Conservation (phyloP, 441 rosid species). For the Macaranga tanarius region DNA sequence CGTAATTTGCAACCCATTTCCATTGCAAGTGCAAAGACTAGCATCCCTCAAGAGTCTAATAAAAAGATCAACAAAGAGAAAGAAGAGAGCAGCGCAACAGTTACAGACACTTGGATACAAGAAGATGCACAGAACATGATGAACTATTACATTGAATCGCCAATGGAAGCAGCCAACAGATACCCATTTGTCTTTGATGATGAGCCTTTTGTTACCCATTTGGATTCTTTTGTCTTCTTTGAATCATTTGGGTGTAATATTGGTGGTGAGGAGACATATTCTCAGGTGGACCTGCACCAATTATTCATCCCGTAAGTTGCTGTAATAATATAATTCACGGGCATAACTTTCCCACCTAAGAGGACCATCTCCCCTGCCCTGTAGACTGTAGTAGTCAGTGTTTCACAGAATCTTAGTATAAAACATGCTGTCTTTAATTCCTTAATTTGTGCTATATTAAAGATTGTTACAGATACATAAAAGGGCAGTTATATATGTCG, state of each 20-base stretch:
- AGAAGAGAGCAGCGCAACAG: slow-evolving; percentile 1
- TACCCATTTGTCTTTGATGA: slow-evolving; percentile 41
- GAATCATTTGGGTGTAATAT: slow-evolving; percentile 28
- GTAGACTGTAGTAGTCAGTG: background rate
- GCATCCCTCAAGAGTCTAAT: slow-evolving; percentile 17
- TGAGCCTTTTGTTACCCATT: slow-evolving; percentile 39
- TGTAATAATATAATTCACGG: background rate
- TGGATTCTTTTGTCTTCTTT: slow-evolving; percentile 48
- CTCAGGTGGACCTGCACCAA: slow-evolving; percentile 10
- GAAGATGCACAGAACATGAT: slow-evolving; percentile 39
- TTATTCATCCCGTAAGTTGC: slow-evolving; percentile 1
- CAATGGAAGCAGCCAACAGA: slow-evolving; percentile 31
- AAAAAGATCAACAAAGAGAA: slow-evolving; percentile 13
- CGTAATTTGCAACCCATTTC: slow-evolving; percentile 17
- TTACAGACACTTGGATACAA: slow-evolving; percentile 34
- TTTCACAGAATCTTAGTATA: background rate
- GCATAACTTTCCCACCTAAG: background rate
- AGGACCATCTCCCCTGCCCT: background rate
- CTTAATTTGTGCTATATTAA: background rate
- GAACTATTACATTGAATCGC: slow-evolving; percentile 36
- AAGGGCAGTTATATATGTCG: too few species aligned
- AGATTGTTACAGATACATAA: too few species aligned
- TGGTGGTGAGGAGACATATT: slow-evolving; percentile 8
- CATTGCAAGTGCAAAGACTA: slow-evolving; percentile 15
- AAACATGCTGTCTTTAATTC: background rate